A percentile compares a stretch with the other conserved stretches of the same genome.
phyloP scores from a whole-genome alignment of 2,329 filamentous ascomycete genomes.

The Polytolypa hystricis region DNA sequence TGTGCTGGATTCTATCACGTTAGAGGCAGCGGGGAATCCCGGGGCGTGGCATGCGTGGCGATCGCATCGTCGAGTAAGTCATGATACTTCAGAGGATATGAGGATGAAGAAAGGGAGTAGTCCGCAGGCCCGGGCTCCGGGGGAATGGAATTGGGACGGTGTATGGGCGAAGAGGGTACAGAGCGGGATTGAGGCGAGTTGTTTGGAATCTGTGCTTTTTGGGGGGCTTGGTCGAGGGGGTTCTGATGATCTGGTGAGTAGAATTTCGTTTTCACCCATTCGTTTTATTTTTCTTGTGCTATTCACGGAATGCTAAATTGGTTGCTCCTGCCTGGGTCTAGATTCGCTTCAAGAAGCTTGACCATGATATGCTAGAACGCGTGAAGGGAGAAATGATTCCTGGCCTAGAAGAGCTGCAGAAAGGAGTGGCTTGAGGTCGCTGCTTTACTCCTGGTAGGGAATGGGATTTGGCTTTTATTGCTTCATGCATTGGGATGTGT shows the following conservation, averaged over 20 bases:
- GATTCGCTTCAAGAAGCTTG: constrained; percentile 32
- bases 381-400: constrained; percentile 28
- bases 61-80: constrained; percentile 47
- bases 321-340: constrained; percentile 14
- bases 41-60: constrained; percentile 93
- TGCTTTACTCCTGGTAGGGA: no score
- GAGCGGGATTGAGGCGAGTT: constrained; percentile 63
- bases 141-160: constrained; percentile 95
- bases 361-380: constrained; percentile 21
- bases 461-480: no score
- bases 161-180: constrained; percentile 88
- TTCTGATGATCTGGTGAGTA: constrained; percentile 61
- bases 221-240: constrained; percentile 46
- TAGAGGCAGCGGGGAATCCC: constrained; percentile 76
- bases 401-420: constrained; percentile 8
- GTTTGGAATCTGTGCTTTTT: constrained; percentile 70
- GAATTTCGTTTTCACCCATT: neutral
- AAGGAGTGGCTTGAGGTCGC: no score
- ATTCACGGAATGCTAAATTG: constrained; percentile 5
- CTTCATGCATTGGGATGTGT: no score
- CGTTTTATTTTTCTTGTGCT: neutral
- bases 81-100: constrained; percentile 11
- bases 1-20: constrained; percentile 65
- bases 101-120: constrained; percentile 38
- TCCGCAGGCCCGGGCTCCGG: constrained; percentile 47